Evolutionary conservation across 371 early-diverging fungal species (phyloP).

Genomic region (Mucor velutinosus): DNA sequence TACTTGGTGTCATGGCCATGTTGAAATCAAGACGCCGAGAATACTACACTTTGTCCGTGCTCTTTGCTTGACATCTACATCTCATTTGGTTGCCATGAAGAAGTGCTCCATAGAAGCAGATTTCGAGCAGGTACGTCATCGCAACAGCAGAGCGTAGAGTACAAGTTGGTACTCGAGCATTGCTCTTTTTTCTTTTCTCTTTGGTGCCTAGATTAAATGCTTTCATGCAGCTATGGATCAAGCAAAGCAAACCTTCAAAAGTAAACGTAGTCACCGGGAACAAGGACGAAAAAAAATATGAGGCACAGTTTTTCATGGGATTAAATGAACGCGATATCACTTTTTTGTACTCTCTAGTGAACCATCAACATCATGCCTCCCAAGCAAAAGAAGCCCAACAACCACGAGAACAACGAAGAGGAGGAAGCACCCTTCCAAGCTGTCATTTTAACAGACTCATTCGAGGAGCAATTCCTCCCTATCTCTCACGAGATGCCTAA

Average conservation of each 20-base stretch:
- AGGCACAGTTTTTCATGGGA: constrained; percentile 1
- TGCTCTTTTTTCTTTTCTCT: too few species aligned
- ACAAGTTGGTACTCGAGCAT: too few species aligned
- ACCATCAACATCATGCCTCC: constrained; percentile 39
- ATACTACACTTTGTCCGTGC: too few species aligned
- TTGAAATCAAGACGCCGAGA: too few species aligned
- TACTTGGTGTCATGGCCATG: too few species aligned
- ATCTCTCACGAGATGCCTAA: constrained; percentile 86
- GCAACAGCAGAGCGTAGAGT: too few species aligned
- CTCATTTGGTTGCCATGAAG: too few species aligned
- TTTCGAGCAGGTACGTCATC: too few species aligned
- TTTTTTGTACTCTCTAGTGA: not conserved
- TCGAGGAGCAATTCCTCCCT: constrained; percentile 88
- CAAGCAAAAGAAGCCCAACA: constrained; percentile 34
- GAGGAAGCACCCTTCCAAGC: constrained; percentile 76
- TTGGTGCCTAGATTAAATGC: too few species aligned
- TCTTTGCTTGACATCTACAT: too few species aligned
- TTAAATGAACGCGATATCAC: not conserved
- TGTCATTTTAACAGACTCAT: constrained; percentile 91
- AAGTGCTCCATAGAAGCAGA: too few species aligned
- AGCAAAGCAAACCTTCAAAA: not conserved
- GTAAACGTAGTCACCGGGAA: not conserved
- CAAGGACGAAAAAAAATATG: not conserved
- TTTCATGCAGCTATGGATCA: too few species aligned
- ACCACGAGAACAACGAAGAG: constrained; percentile 40